Evolutionary conservation across 352 stramenopile genomes (phyloP).

Genomic region (Pythium dissotocum): DNA sequence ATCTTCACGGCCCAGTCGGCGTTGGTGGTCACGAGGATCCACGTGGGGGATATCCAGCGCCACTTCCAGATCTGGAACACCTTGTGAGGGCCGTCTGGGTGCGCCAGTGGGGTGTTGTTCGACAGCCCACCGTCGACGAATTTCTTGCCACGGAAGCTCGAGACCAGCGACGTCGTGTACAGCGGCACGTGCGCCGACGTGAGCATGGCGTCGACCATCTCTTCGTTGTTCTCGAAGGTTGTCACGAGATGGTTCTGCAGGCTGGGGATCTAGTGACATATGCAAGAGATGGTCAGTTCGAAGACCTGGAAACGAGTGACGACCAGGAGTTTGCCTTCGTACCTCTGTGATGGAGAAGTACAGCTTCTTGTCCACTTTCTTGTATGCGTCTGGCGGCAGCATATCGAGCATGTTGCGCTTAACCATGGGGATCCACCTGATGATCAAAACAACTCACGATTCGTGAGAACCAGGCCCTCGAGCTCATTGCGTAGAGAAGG

Average conservation of each 20-base stretch:
- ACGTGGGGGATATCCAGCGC: slow-evolving; percentile 76
- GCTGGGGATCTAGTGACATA: slow-evolving; percentile 36
- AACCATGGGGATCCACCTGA: slow-evolving; percentile 75
- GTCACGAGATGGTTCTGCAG: slow-evolving; percentile 75
- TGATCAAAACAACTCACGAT: background rate
- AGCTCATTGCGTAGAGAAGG: no score
- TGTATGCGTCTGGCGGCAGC: slow-evolving; percentile 67
- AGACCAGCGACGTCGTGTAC: slow-evolving; percentile 69
- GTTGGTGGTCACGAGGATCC: slow-evolving; percentile 76
- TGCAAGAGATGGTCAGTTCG: background rate
- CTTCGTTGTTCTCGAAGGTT: slow-evolving; percentile 72
- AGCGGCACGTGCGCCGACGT: slow-evolving; percentile 71
- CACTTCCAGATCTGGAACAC: slow-evolving; percentile 87
- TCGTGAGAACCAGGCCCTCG: no score
- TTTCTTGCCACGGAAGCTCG: slow-evolving; percentile 64
- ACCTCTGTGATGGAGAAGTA: slow-evolving; percentile 82
- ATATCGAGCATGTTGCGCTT: slow-evolving; percentile 62
- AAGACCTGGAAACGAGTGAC: background rate
- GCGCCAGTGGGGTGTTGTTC: slow-evolving; percentile 65
- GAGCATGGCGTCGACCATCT: slow-evolving; percentile 84
- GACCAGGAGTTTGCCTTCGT: background rate
- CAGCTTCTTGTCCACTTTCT: slow-evolving; percentile 57
- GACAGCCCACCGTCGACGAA: slow-evolving; percentile 76
- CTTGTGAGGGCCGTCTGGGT: slow-evolving; percentile 58
- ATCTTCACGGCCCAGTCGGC: slow-evolving; percentile 71